phyloP scores from a whole-genome alignment of 306 rosid species.

The Cucurbita pepo region DNA sequence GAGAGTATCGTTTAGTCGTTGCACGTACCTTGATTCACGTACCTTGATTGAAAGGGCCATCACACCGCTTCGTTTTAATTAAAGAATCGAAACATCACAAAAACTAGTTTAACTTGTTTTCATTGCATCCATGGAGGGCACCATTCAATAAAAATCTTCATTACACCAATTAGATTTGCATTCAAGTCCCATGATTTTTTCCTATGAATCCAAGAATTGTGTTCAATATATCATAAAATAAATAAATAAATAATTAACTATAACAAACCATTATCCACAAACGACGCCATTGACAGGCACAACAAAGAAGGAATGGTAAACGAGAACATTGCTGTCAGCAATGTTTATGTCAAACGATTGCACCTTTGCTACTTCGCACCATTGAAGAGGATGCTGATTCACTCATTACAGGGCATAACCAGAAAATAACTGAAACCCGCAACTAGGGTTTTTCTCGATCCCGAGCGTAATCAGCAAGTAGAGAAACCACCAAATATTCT shows the following conservation, averaged over 20 bases:
- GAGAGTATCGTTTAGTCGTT: too few relatives aligned
- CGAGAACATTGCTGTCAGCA: background rate
- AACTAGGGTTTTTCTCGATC: too few relatives aligned
- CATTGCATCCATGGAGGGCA: background rate
- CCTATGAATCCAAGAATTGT: background rate
- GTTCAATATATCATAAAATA: background rate
- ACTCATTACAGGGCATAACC: too few relatives aligned
- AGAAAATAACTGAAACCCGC: too few relatives aligned
- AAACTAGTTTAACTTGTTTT: background rate
- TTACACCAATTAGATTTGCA: background rate
- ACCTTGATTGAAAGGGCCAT: too few relatives aligned
- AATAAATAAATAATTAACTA: background rate
- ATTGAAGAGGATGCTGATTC: background rate
- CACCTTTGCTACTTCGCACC: constrained; percentile 24
- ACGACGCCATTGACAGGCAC: background rate
- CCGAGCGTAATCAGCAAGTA: too few relatives aligned
- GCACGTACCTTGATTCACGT: too few relatives aligned
- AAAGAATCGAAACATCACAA: too few relatives aligned
- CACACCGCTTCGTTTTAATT: too few relatives aligned
- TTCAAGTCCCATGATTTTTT: background rate
- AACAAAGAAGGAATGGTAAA: background rate
- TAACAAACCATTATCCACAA: background rate
- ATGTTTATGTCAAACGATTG: background rate
- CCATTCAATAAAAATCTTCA: background rate
- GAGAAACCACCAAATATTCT: constrained; percentile 20